phyloP scores from a whole-genome alignment of 371 early-diverging fungal species.

The Funneliformis caledonium region DNA sequence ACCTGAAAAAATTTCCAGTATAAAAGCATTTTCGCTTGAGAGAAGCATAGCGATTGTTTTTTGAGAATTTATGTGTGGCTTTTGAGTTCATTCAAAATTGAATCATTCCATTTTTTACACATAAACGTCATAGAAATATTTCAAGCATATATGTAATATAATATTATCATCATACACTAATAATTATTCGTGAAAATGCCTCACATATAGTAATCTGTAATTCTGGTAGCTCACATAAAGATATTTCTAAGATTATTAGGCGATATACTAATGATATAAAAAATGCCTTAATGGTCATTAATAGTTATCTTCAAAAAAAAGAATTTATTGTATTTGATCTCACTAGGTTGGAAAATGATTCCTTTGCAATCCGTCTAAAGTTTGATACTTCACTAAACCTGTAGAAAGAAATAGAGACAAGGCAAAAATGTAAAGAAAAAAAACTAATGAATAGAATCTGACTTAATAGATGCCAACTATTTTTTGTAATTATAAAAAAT shows the following conservation, averaged over 20 bases:
- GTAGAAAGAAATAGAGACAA: conserved; percentile 13
- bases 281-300: conserved; percentile 22
- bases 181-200: conserved; percentile 10
- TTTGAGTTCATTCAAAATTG: conserved; percentile 11
- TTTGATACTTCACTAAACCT: conserved; percentile 32
- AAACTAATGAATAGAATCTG: too few species aligned
- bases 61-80: conserved; percentile 29
- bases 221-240: neutral
- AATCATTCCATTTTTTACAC: conserved; percentile 26
- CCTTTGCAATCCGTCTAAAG: conserved; percentile 5
- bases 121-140: conserved; percentile 22
- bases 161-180: conserved; percentile 4
- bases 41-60: conserved; percentile 28
- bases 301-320: conserved; percentile 19
- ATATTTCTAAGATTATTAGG: conserved; percentile 15
- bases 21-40: conserved; percentile 27
- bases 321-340: conserved; percentile 26
- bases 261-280: conserved; percentile 19
- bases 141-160: neutral
- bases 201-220: conserved; percentile 2
- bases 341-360: neutral
- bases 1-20: conserved; percentile 29
- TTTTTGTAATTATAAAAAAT: too few species aligned
- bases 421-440: neutral
- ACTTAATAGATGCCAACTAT: too few species aligned